Evolutionary conservation across 2,329 filamentous ascomycete genomes (phyloP), one percentile per base, ranked within the genome.

Genomic region (Neofusicoccum kwambonambiense): DNA sequence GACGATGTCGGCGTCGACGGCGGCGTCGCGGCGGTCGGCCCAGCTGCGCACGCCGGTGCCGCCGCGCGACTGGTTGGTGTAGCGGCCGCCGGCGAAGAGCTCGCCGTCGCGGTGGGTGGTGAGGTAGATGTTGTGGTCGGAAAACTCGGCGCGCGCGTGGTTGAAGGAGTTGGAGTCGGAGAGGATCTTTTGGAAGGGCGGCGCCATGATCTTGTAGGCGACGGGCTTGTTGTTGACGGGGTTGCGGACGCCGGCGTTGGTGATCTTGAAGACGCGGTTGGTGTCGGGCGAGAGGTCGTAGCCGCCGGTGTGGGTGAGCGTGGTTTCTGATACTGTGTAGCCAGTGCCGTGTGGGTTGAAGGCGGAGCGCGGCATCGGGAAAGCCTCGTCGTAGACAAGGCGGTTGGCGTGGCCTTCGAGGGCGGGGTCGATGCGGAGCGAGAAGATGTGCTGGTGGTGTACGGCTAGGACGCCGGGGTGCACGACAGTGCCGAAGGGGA

Each of bases 381-480:
- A 82, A 0, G 84, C 81, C 70, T 88, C 77, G 27, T 84, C 77
- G 70, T 89, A 81, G 57, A 81, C 74, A 27, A 82, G 69, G 35
- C 80, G 75, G 73, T 83, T 81, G 61, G 75, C 65, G 70, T 76
- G 72, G 65, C 82, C 78, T 67, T 84, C 79, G 65, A 83, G 74
- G 69, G 77, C 75, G 37, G 81, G 75, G 74, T 85, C 77, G 65
- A 86, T 69, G 64, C 83, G 77, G 67, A 84, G 71, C 68, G 78
- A 75, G 79, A 93, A 92, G 74, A 92, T 90, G 76, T 93, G 90
- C 73, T 93, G 90, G 71, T 93, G 90, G 76, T 90, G 87, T 0
- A 82, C 80, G 2, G 88, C 89, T 39, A 92, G 84, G 15, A 89
- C 88, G 49, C 89, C 88, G 0, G 88, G 88, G 65, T 89, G 87